Base-by-base conservation (phyloP, 345 rosid species). In the Geranium rotundifolium region DNA sequence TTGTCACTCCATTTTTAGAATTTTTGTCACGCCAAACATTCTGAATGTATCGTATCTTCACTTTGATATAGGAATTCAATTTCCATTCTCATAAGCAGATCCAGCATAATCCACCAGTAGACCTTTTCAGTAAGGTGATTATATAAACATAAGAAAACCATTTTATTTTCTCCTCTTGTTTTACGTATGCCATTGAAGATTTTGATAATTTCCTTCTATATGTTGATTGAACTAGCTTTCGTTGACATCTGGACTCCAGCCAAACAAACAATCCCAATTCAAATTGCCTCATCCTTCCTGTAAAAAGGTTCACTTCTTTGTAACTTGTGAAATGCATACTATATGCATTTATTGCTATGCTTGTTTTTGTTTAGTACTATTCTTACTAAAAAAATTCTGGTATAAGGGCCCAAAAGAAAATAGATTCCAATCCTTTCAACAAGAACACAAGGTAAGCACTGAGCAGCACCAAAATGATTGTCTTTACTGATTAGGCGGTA, bases 351-450 rank as follows among this genome's bases (percentile, higher is more conserved):
- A 49, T 60, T 31, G 54, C 50, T 56, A 16, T 34, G 18, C 63
- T 58, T n/a, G 59, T 61, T 31, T 12, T 67, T 37, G 54, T 17
- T 57, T 70, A 58, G 52, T 46, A 61, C 56, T 58, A 56, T 62
- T 57, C 60, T 77, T 23, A 23, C 27, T 23, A 65, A 79, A 57
- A 67, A 77, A 56, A 67, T 74, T 65, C 69, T 77, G 75, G 69
- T 74, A 67, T 54, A 77, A 93, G 99, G 90, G 84, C 79, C 79
- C 85, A 76, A 93, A 93, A 83, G 99, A 93, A 82, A 93, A 89
- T 64, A 84, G 85, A 86, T 61, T 65, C 70, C 77, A 77, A 67
- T 16, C 74, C 65, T 70, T 85, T 71, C 88, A 69, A 75, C 79
- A 74, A 76, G 84, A 77, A 62, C 70, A 79, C 70, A 83, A 84